These are phyloP conservation scores for Eurotiales sp. DNA, from an alignment of 2,329 filamentous ascomycete species.

Conservation along the genomic window DNA sequence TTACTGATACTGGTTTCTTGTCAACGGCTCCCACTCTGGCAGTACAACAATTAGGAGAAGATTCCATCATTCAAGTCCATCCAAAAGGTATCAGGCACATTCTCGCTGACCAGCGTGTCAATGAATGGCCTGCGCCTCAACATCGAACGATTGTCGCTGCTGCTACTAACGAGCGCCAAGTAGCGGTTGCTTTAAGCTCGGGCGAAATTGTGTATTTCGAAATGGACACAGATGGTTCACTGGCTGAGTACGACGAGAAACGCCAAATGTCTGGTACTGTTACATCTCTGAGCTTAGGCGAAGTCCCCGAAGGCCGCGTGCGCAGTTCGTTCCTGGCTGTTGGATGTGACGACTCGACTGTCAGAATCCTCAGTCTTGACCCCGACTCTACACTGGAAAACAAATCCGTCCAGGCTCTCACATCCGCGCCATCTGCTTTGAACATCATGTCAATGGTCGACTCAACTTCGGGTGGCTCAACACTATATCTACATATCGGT, in stretches of 20 bases:
- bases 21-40: conserved; percentile 84
- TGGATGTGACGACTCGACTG: conserved; percentile 93
- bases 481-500: conserved; percentile 92
- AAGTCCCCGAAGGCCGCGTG: conserved; percentile 83
- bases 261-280: conserved; percentile 94
- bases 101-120: conserved; percentile 68
- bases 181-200: conserved; percentile 89
- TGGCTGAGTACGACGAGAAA: conserved; percentile 92
- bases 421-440: conserved; percentile 81
- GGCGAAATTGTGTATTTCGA: conserved; percentile 98
- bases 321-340: conserved; percentile 92
- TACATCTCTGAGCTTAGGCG: conserved; percentile 87
- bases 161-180: conserved; percentile 87
- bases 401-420: conserved; percentile 90
- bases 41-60: conserved; percentile 89
- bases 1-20: conserved; percentile 88
- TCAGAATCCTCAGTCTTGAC: conserved; percentile 85
- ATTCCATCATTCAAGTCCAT: conserved; percentile 89
- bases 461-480: conserved; percentile 81
- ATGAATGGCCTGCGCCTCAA: conserved; percentile 90
- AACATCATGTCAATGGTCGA: conserved; percentile 96
- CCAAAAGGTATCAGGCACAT: conserved; percentile 96
- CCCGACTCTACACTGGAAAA: conserved; percentile 87
- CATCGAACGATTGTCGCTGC: conserved; percentile 94
- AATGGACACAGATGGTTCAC: conserved; percentile 84